phyloP scores from a whole-genome alignment of 202 grass and related monocot genomes.

The Saccharum hybrid region DNA sequence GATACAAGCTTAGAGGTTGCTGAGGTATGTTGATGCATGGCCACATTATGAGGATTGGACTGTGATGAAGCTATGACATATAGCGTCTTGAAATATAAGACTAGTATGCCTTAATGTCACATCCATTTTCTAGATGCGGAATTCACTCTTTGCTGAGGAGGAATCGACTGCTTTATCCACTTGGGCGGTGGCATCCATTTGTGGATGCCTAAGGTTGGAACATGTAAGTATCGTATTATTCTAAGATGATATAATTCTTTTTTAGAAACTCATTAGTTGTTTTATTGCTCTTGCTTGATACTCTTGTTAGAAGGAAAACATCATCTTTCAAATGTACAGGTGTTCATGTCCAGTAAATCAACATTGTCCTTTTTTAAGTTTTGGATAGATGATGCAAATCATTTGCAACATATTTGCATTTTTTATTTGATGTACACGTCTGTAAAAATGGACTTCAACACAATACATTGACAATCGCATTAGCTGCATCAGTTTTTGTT shows the following conservation, averaged over 20 bases:
- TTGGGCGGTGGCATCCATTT: constrained; percentile 91
- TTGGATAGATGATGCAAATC: not conserved
- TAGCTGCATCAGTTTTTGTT: not conserved
- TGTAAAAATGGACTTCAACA: not conserved
- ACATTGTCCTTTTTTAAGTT: not conserved
- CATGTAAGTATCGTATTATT: constrained; percentile 60
- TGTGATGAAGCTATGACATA: constrained; percentile 16
- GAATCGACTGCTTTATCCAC: constrained; percentile 96
- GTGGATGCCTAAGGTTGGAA: constrained; percentile 94
- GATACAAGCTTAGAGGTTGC: constrained; percentile 85
- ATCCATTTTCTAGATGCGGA: constrained; percentile 68
- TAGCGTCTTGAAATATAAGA: constrained; percentile 27
- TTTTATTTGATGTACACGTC: not conserved
- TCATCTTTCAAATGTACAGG: constrained; percentile 18
- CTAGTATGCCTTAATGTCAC: constrained; percentile 22
- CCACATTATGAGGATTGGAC: not conserved
- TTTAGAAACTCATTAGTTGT: constrained; percentile 23
- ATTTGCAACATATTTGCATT: constrained; percentile 21
- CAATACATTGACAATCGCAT: constrained; percentile 11
- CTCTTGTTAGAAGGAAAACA: not conserved
- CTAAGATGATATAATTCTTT: constrained; percentile 27
- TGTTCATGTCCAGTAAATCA: constrained; percentile 8
- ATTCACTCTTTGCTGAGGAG: constrained; percentile 89
- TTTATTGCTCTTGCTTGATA: not conserved
- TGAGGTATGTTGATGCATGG: constrained; percentile 58